Base-by-base conservation (phyloP, 192 early-diverging fungal species). In the Chytriomyces confervae region DNA sequence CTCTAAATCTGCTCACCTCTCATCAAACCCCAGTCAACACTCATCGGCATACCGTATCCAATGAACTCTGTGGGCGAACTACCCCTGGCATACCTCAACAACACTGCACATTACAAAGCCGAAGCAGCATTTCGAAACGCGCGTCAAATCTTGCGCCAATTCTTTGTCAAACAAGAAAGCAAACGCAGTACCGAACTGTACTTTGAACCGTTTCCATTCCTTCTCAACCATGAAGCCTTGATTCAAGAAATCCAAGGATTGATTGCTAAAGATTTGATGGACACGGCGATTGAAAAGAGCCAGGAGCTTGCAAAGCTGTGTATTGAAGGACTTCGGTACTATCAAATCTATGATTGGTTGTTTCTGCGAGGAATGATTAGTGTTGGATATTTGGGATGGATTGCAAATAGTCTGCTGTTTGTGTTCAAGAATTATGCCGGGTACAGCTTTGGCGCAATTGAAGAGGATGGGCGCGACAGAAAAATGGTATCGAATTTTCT, bases 271-370 rank as follows among this genome's bases (percentile, higher is more conserved):
- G 84, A 84, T 27, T 80, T 88, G 13, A 93, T 94, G 77, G 79
- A 82, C 13, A 84, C 89, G 16, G 95, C 96, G 6, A 93, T 93
- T 72, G 61, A 61, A 57, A 82, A 89, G 70, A 95, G 95, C 62
- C 61, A 71, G 27, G 49, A 84, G 36, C 81, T 96, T 24, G 89
- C 93, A 27, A 72, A 82, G 5, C 83, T 92, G 50, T 93, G 91
- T 44, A 66, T 97, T 7, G 87, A 92, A 63, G 96, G 96, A n/a
- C 82, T 97, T 70, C 90, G 95, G 51, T 98, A 98, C 84, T 93
- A 94, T 62, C 95, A 98, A 83, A 96, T 94, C 80, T 98, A 98
- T 72, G 96, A 98, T 83, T 98, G 96, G 96, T 83, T 97, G 6
- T 94, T 97, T 79, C 83, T 98, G 69, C 87, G 94, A 64, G 87